Evolutionary conservation across 768 basidiomycete species (phyloP), one percentile per base, ranked within the genome.

Genomic region (Favolaschia claudopus): DNA sequence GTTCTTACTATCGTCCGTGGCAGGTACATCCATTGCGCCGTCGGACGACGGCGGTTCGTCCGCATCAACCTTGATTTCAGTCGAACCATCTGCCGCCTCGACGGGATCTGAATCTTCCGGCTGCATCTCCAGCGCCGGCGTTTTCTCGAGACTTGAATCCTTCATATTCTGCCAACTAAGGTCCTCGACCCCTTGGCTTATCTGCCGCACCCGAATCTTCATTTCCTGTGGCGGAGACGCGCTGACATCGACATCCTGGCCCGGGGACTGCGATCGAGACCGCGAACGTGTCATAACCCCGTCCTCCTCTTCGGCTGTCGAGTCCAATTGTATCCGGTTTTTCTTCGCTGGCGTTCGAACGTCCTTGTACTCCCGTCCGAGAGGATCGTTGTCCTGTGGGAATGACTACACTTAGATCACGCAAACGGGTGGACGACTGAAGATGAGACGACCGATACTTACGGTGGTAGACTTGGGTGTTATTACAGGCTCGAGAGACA

Each of bases 101-200:
- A 43, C 33, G 14, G 49, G 27, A 32, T 47, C 52, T 17, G 59
- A 47, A 33, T 58, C 62, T 32, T 57, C 54, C 19, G 39, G 17
- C 20, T 53, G 46, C 65, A 34, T 58, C 58, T 36, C 70, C 70
- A 48, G 52, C 65, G 53, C 72, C 40, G 17, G 12, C 27, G 55
- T 70, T 49, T 73, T 72, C 56, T 75, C 73, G 31, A 70, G 65
- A 7, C 68, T 64, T 19, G 59, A 49, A 24, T 70, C 65, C 58
- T 81, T 79, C 69, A 74, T 73, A 55, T 83, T 86, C 70, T 82
- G 79, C 90, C 89, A 90, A 68, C 78, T 86, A 62, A 91, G 83
- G 69, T 92, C 91, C 71, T 91, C 89, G 29, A 92, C 89, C 25
- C 89, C 88, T 67, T 87, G 87, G 61, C 89, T 91, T 65, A 91